Conservation (phyloP, 306 rosid genomes). For the Cucumis cinereus region DNA sequence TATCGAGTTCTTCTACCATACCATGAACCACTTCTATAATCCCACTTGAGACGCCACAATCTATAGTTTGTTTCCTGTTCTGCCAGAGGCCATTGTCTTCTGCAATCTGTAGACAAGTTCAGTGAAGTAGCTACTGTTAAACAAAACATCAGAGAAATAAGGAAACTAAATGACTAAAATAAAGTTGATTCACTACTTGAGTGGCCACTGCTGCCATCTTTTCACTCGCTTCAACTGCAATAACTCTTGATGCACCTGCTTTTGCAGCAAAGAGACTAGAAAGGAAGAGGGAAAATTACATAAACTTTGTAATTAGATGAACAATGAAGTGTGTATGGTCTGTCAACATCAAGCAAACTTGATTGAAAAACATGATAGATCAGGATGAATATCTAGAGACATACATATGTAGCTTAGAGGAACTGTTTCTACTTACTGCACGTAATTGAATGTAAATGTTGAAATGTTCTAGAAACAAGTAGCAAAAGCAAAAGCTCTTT, state of each 20-base stretch:
- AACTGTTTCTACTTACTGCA: background rate
- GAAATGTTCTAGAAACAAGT: background rate
- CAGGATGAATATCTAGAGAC: background rate
- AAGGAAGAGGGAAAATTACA: background rate
- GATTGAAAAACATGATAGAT: background rate
- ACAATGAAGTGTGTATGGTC: background rate
- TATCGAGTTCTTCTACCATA: slow-evolving; percentile 78
- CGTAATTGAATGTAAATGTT: background rate
- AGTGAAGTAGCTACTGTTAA: background rate
- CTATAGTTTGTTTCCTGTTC: slow-evolving; percentile 25
- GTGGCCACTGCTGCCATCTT: slow-evolving; percentile 93
- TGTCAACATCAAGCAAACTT: background rate
- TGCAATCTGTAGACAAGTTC: slow-evolving; percentile 43
- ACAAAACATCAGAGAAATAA: slow-evolving; percentile 1
- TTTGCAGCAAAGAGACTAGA: slow-evolving; percentile 70
- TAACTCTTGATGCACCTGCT: slow-evolving; percentile 80
- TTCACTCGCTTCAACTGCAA: slow-evolving; percentile 87
- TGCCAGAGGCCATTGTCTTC: slow-evolving; percentile 48
- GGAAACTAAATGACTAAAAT: background rate
- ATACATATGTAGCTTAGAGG: background rate
- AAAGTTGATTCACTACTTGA: slow-evolving; percentile 29
- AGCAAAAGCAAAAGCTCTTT: background rate
- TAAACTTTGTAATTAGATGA: background rate
- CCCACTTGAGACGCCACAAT: slow-evolving; percentile 24
- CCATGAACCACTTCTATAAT: slow-evolving; percentile 63